Conservation (phyloP, 2,329 filamentous ascomycete genomes). For the Fusarium mangiferae region DNA sequence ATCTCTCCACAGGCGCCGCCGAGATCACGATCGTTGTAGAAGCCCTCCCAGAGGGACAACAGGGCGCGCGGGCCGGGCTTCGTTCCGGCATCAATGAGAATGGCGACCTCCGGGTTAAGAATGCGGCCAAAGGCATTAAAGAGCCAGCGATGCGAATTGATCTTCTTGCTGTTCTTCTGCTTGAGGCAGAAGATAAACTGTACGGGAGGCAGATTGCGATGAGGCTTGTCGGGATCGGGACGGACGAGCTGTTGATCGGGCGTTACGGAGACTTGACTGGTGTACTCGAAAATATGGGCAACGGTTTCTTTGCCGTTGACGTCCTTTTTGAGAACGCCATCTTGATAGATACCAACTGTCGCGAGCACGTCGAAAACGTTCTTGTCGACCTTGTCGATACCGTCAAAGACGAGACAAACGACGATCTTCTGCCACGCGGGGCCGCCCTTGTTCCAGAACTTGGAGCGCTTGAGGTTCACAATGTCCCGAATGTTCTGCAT, state of each 20-base stretch:
- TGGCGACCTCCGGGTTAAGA: conserved; percentile 40
- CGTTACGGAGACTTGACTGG: conserved; percentile 41
- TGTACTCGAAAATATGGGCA: conserved; percentile 42
- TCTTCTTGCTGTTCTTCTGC: conserved; percentile 44
- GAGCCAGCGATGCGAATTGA: conserved; percentile 43
- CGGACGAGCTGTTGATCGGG: conserved; percentile 42
- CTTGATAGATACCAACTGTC: conserved; percentile 41
- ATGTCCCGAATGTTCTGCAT: conserved; percentile 43
- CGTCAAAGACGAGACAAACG: conserved; percentile 41
- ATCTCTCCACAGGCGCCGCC: conserved; percentile 42
- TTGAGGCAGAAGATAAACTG: conserved; percentile 43
- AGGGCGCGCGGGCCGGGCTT: conserved; percentile 39
- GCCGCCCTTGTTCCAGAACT: conserved; percentile 43
- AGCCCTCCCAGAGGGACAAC: conserved; percentile 39
- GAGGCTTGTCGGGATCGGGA: conserved; percentile 31
- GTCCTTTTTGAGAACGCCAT: conserved; percentile 41
- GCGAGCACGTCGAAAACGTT: conserved; percentile 42
- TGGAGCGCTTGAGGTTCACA: conserved; percentile 40
- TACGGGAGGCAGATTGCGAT: conserved; percentile 37
- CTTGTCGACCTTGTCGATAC: conserved; percentile 41
- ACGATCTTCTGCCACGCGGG: conserved; percentile 43
- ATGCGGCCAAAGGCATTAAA: conserved; percentile 43
- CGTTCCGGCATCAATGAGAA: conserved; percentile 41
- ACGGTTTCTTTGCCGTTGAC: conserved; percentile 42
- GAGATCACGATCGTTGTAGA: conserved; percentile 40